These are phyloP conservation scores for Calocera cornea DNA, from an alignment of 768 basidiomycete genomes.

Conservation along the genomic window DNA sequence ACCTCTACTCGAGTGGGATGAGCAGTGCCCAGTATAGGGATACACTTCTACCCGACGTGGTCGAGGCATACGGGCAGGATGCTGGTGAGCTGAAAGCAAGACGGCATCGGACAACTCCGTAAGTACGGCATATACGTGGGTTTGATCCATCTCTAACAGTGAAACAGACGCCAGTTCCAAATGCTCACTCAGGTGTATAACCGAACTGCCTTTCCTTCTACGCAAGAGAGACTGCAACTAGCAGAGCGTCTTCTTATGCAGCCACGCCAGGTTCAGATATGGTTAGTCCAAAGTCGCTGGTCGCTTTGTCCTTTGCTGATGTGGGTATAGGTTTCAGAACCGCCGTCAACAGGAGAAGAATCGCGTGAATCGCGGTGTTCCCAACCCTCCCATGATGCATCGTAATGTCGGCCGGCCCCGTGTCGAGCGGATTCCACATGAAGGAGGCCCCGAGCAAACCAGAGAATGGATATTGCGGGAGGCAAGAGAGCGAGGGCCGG, in stretches of 20 bases:
- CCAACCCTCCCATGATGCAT: not conserved
- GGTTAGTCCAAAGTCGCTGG: slow-evolving; percentile 33
- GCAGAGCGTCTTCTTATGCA: slow-evolving; percentile 73
- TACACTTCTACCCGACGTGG: not conserved
- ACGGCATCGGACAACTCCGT: slow-evolving; percentile 1
- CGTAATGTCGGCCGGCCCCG: not conserved
- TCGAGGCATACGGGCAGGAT: not conserved
- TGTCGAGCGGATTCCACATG: not conserved
- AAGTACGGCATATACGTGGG: not conserved
- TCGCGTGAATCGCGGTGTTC: not conserved
- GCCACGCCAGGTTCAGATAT: slow-evolving; percentile 74
- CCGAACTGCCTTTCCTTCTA: slow-evolving; percentile 76
- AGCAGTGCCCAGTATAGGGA: not conserved
- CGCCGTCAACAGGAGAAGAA: slow-evolving; percentile 2
- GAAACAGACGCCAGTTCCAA: slow-evolving; percentile 39
- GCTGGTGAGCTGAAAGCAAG: not conserved
- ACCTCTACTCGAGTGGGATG: not conserved
- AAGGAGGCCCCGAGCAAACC: not conserved
- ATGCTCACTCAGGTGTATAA: slow-evolving; percentile 67
- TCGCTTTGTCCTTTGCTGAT: not conserved
- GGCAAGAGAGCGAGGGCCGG: not conserved
- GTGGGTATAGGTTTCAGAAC: not conserved
- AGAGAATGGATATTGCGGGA: not conserved
- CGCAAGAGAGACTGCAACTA: slow-evolving; percentile 65
- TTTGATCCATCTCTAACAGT: not conserved